A percentile compares a stretch with the other conserved stretches of the same genome.
Evolutionary conservation across 345 rosid genomes (phyloP).

Genomic region (Iberis pinnata): DNA sequence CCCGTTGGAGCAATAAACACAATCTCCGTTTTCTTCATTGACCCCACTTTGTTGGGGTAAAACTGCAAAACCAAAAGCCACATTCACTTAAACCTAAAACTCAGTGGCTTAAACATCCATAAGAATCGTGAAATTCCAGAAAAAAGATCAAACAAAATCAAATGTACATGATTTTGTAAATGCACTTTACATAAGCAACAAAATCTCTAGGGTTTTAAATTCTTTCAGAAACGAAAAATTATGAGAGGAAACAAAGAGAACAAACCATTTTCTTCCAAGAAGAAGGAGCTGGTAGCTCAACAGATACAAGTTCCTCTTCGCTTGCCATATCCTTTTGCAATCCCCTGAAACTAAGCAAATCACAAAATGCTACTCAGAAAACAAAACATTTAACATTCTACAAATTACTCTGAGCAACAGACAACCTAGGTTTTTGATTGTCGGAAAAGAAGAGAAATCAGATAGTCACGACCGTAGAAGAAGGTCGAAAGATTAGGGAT

Average conservation of each 20-base stretch:
- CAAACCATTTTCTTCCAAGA: constrained; percentile 77
- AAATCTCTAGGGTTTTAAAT: neutral
- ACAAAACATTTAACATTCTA: neutral
- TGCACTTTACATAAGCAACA: constrained; percentile 3
- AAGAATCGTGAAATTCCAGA: neutral
- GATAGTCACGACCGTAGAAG: too few species aligned
- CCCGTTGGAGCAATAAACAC: constrained; percentile 75
- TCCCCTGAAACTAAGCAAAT: constrained; percentile 24
- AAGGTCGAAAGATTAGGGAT: constrained; percentile 36
- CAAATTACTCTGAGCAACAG: neutral
- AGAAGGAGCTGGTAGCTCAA: constrained; percentile 75
- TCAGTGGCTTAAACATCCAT: neutral
- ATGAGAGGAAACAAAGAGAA: constrained; percentile 5
- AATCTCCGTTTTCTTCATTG: constrained; percentile 61
- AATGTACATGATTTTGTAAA: neutral
- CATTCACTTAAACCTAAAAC: neutral
- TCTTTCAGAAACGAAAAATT: neutral
- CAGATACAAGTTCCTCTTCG: constrained; percentile 46
- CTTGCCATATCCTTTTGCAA: constrained; percentile 32
- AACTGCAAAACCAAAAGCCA: constrained; percentile 33
- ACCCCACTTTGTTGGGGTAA: constrained; percentile 46
- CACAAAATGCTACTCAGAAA: neutral
- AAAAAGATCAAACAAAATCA: neutral
- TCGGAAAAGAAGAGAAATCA: constrained; percentile 3
- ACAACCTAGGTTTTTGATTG: constrained; percentile 18